Evolutionary conservation across 2,329 filamentous ascomycete species (phyloP).

Genomic region (Fusarium mangiferae): DNA sequence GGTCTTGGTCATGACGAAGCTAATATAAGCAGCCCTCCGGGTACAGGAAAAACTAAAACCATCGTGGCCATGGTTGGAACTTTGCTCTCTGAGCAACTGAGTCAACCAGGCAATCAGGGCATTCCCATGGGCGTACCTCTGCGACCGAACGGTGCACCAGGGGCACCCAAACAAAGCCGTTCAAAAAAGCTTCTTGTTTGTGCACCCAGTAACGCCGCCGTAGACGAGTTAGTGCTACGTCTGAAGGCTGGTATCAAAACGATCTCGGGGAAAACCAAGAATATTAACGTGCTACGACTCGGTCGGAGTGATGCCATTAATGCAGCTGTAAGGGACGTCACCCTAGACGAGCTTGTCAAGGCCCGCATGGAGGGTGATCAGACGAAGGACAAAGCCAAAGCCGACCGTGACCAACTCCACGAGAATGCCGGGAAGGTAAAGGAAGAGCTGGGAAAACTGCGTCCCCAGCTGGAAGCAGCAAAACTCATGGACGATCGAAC

Average conservation of each 20-base stretch:
- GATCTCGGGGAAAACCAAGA: slow-evolving; percentile 74
- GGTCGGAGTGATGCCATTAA: slow-evolving; percentile 95
- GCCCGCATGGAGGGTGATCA: slow-evolving; percentile 72
- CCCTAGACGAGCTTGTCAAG: slow-evolving; percentile 90
- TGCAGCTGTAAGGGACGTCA: slow-evolving; percentile 86
- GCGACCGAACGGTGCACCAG: slow-evolving; percentile 40
- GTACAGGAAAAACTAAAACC: slow-evolving; percentile 98
- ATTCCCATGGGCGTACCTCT: slow-evolving; percentile 47
- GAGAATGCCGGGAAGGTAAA: slow-evolving; percentile 78
- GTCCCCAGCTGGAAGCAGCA: slow-evolving; percentile 76
- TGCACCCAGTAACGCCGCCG: slow-evolving; percentile 97
- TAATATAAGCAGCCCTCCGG: slow-evolving; percentile 75
- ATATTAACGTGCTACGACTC: slow-evolving; percentile 88
- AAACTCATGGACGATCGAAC: slow-evolving; percentile 64
- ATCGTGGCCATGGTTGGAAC: slow-evolving; percentile 96
- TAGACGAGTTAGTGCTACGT: slow-evolving; percentile 94
- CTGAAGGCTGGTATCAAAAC: slow-evolving; percentile 89
- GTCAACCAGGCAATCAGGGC: slow-evolving; percentile 47
- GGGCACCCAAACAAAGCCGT: slow-evolving; percentile 44
- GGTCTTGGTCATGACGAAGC: slow-evolving; percentile 12
- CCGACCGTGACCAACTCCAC: slow-evolving; percentile 68
- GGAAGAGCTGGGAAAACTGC: slow-evolving; percentile 75
- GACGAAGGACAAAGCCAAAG: slow-evolving; percentile 66
- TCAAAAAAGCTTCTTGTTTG: slow-evolving; percentile 92
- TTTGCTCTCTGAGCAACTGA: slow-evolving; percentile 59